These are phyloP conservation scores for Fusarium falciforme DNA, from an alignment of 2,329 filamentous ascomycete species.

Conservation along the genomic window DNA sequence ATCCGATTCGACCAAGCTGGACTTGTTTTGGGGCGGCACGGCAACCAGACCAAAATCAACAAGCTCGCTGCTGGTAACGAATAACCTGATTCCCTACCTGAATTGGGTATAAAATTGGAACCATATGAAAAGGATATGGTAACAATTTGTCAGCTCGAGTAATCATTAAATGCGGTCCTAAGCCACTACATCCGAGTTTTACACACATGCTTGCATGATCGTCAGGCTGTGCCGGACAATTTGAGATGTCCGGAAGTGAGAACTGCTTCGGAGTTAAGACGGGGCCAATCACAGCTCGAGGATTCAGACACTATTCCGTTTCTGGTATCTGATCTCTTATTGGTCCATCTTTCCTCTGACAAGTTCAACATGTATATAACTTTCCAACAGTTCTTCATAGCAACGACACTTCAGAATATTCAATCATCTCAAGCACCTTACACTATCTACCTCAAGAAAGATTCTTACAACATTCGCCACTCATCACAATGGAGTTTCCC, in stretches of 20 bases:
- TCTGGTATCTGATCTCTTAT: conserved; percentile 17
- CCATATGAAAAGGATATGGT: not conserved
- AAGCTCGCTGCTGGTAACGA: too few species aligned
- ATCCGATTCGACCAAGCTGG: too few species aligned
- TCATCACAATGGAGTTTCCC: conserved; percentile 36
- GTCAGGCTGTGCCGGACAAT: conserved; percentile 4
- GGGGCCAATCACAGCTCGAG: not conserved
- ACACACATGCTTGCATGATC: not conserved
- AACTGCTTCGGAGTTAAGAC: not conserved
- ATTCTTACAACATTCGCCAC: not conserved
- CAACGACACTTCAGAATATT: not conserved
- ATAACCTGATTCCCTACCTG: too few species aligned
- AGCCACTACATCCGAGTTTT: conserved; percentile 15
- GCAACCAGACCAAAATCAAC: too few species aligned
- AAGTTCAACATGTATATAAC: conserved; percentile 21
- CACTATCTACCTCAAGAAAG: not conserved
- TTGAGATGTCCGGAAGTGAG: conserved; percentile 8
- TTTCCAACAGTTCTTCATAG: not conserved
- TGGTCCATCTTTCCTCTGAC: not conserved
- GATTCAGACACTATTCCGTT: not conserved
- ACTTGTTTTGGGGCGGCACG: too few species aligned
- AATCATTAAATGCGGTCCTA: not conserved
- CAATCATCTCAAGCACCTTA: not conserved
- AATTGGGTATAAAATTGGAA: not conserved
- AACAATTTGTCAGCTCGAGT: not conserved